A percentile compares a stretch with the other conserved stretches of the same genome.
Conservation (phyloP, 331 rosid species). For the Quercus lobata region DNA sequence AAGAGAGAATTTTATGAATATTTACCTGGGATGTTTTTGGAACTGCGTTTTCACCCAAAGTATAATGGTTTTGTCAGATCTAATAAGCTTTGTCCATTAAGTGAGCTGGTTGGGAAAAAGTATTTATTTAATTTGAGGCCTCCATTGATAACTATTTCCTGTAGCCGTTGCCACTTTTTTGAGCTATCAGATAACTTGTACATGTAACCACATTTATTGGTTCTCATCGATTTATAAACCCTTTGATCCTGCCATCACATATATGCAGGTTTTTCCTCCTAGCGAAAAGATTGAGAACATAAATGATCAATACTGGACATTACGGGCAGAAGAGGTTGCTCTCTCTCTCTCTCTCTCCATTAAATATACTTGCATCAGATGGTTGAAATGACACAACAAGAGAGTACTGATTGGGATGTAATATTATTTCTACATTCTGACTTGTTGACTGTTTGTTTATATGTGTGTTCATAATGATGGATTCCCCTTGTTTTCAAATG, state of each 20-base stretch:
- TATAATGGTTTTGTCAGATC: neutral
- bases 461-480: neutral
- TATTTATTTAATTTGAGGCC: neutral
- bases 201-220: neutral
- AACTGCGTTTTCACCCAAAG: neutral
- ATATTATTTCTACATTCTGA: too few relatives aligned
- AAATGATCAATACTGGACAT: constrained; percentile 89
- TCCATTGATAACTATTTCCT: neutral
- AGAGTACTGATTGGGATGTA: neutral
- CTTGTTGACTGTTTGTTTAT: neutral
- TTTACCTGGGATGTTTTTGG: neutral
- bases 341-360: constrained; percentile 11
- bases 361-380: neutral
- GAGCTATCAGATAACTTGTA: neutral
- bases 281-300: constrained; percentile 83
- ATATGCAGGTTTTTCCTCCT: constrained; percentile 75
- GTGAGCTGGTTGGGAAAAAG: neutral
- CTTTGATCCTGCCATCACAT: neutral
- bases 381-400: neutral
- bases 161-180: constrained; percentile 8
- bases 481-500: neutral
- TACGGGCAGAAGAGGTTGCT: constrained; percentile 86
- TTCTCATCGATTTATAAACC: neutral
- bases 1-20: neutral
- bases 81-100: neutral